Evolutionary conservation across 345 rosid species (phyloP).

Genomic region (Bruguiera parviflora): DNA sequence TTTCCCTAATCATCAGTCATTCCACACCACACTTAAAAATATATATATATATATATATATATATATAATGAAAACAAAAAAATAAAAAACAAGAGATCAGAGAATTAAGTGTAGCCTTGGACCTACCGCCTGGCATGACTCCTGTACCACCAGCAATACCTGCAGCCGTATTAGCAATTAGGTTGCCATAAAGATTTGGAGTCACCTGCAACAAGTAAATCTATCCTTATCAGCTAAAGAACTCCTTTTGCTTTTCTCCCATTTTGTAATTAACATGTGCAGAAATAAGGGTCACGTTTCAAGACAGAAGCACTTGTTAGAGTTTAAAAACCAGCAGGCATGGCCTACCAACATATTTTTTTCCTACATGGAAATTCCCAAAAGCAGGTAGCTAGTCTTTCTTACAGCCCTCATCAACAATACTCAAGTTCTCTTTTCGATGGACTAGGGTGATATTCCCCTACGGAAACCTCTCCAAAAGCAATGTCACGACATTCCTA

Average conservation of each 20-base stretch:
- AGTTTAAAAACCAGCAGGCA: too few relatives aligned
- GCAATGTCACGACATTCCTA: neutral
- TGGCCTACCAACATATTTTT: too few relatives aligned
- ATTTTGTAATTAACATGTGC: neutral
- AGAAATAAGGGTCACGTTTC: too few relatives aligned
- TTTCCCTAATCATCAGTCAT: neutral
- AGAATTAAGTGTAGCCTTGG: neutral
- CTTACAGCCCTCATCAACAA: too few relatives aligned
- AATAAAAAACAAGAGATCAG: conserved; percentile 9
- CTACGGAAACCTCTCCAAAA: too few relatives aligned
- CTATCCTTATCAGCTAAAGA: neutral
- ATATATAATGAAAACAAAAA: too few relatives aligned
- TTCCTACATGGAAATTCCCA: too few relatives aligned
- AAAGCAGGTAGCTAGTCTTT: too few relatives aligned
- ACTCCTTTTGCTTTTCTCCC: neutral
- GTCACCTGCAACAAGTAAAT: neutral
- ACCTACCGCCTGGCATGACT: conserved; percentile 95
- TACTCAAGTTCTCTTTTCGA: too few relatives aligned
- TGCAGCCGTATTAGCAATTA: neutral
- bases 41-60: too few relatives aligned
- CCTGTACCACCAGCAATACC: conserved; percentile 81
- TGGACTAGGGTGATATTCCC: too few relatives aligned
- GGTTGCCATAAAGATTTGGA: conserved; percentile 3
- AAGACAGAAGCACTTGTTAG: too few relatives aligned
- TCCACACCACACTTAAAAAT: conserved; percentile 7